Evolutionary conservation across 140 eudicot species (phyloP), one percentile per base, ranked within the genome.

Genomic region (Ambrosia hybrid): DNA sequence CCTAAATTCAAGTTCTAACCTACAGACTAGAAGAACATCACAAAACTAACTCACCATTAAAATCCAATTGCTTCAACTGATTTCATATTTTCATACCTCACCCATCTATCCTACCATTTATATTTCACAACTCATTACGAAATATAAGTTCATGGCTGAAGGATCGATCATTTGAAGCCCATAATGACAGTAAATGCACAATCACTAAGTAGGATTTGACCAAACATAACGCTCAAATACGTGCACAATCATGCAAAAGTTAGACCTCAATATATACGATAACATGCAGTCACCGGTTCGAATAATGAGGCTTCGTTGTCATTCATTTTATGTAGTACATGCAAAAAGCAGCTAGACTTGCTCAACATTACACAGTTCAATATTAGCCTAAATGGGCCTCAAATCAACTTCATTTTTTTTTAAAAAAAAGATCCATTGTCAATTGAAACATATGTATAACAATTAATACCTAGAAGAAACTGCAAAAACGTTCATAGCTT

Each of bases 381-480:
- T n/a, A 63, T 38, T 39, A 63, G 49, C 68, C 51, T 49, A 63
- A 37, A 36, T 37, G 12, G 68, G 51, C 49, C 37, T 63, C 68
- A 63, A 37, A 63, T 63, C 26, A 63, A 63, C 21, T 13, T 48
- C 16, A 30, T 30, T 9, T 65, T 12, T 63, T 13, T 65, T 12
- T 63, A 5, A 13, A 0, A 65, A 65, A 43, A 65, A 16, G 43
- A 43, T 15, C 45, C 43, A 34, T 34, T 68, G 70, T 48, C 48
- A 57, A 68, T 58, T 59, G 34, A 68, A 48, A 68, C 51, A 73
- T 59, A 43, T 57, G 73, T 43, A 59, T 36, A 36, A 59, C 16
- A 36, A 46, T 30, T 15, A 70, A 70, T 71, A 63, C 76, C 77
- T 78, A 72, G 43, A 72, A 46, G 51, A 63, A 58, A 72, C 73